Evolutionary conservation across 129 eudicot genomes (phyloP), one percentile per base, ranked within the genome.

Genomic region (Mikania micrantha): DNA sequence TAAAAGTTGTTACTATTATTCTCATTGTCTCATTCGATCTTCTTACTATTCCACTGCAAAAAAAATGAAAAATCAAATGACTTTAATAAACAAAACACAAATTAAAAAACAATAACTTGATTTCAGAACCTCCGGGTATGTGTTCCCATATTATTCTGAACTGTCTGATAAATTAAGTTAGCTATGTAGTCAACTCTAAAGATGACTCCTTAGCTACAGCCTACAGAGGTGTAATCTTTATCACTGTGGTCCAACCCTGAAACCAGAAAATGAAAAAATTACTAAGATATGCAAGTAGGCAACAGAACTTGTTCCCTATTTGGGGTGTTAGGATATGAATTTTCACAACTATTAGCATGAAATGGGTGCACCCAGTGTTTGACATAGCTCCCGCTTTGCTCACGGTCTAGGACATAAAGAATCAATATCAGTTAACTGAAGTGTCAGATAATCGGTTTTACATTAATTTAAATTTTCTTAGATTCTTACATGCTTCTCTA

Each of bases 1-100:
- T 78, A 42, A 86, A 80, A 52, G 98, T 79, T 5, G 92, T 93
- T 63, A 88, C 82, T 36, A 88, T 58, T 49, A 93, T 79, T 86
- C 85, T 84, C 96, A 86, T 78, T 25, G 81, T 73, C 74, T 82
- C 85, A 38, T 92, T 82, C 19, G 95, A 64, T 68, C 79, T 80
- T 81, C 92, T 85, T 9, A 9, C 10, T 27, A 69, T 77, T 35
- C 53, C 70, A 66, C 95, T 86, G 84, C 80, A 71, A 3, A 64
- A 3, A 64, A 38, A 69, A 56, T 56, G 27, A 38, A n/a, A 63
- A 7, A 7, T 22, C 63, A 36, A 20, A 70, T 20, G 5, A 57
- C 10, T 31, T 42, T n/a, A 45, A 57, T 17, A 70, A 24, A 48
- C 39, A 15, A 2, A 39, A 2, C 6, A 27, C 40, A 16, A 4